Percentiles rank a stretch among this genome's conserved stretches.
These are phyloP conservation scores for Coniochaeta sp. DNA, from an alignment of 2,329 filamentous ascomycete species.

Conservation along the genomic window DNA sequence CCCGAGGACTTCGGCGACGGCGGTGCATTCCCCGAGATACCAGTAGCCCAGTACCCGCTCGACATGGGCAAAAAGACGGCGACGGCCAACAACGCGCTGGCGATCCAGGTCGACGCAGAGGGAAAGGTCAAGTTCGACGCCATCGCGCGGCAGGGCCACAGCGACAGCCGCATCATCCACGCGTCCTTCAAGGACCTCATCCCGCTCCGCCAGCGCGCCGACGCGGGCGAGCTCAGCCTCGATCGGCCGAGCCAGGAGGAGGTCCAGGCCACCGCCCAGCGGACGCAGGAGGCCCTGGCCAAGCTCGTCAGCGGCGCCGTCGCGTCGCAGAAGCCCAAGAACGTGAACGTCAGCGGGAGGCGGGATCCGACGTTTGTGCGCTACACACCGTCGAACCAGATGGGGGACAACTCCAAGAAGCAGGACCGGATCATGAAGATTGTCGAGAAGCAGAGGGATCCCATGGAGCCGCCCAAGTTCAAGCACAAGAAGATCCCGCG, in stretches of 20 bases:
- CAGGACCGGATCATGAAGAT: constrained; percentile 98
- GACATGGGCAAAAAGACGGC: constrained; percentile 83
- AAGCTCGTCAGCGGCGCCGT: constrained; percentile 78
- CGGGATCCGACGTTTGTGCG: constrained; percentile 89
- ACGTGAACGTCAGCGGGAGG: constrained; percentile 71
- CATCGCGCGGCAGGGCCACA: constrained; percentile 84
- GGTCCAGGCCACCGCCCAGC: constrained; percentile 75
- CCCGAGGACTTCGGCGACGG: constrained; percentile 94
- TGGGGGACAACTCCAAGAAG: constrained; percentile 81
- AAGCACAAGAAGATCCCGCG: constrained; percentile 98
- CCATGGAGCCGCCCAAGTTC: constrained; percentile 96
- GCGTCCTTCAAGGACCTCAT: constrained; percentile 96
- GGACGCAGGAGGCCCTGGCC: constrained; percentile 79
- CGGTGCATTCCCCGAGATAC: constrained; percentile 89
- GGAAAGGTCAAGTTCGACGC: constrained; percentile 96
- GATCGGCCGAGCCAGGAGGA: constrained; percentile 79
- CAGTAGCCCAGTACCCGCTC: constrained; percentile 89
- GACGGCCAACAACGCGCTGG: constrained; percentile 82
- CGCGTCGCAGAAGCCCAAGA: constrained; percentile 92
- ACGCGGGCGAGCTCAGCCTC: constrained; percentile 85
- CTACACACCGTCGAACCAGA: constrained; percentile 94
- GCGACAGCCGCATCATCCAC: constrained; percentile 77
- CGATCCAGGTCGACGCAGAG: constrained; percentile 83
- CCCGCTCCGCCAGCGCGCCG: constrained; percentile 82
- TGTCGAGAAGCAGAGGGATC: constrained; percentile 86